These are phyloP conservation scores for Areca catechu DNA, from an alignment of 176 grass and related monocot genomes.

Conservation along the genomic window DNA sequence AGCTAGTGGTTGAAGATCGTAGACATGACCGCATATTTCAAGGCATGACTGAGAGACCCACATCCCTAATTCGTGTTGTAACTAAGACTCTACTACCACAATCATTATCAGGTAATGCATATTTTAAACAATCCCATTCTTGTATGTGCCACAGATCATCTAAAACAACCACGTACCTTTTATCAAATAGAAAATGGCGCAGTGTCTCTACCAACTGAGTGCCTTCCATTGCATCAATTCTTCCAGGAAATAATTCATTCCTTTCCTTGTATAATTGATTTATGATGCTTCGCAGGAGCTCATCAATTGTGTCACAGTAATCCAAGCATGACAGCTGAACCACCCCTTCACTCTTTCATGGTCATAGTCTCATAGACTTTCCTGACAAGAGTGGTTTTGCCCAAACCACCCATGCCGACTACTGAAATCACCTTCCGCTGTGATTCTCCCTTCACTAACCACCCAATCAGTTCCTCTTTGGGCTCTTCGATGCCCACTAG, in stretches of 20 bases:
- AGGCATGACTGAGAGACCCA: background rate
- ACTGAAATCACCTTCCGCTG: slow-evolving; percentile 24
- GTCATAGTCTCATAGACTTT: slow-evolving; percentile 30
- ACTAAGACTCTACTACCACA: slow-evolving; percentile 16
- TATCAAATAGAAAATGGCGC: slow-evolving; percentile 13
- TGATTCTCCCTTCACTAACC: slow-evolving; percentile 5
- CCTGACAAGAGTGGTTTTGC: slow-evolving; percentile 31
- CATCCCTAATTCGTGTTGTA: slow-evolving; percentile 18
- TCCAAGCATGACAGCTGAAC: slow-evolving; percentile 25
- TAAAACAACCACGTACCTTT: slow-evolving; percentile 27
- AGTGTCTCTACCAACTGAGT: slow-evolving; percentile 11
- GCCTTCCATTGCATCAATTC: slow-evolving; percentile 9
- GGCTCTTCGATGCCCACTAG: slow-evolving; percentile 18
- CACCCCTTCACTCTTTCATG: slow-evolving; percentile 17
- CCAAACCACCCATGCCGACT: slow-evolving; percentile 22
- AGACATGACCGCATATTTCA: background rate
- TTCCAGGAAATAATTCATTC: slow-evolving; percentile 14
- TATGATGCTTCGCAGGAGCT: slow-evolving; percentile 25
- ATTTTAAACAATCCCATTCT: slow-evolving; percentile 28
- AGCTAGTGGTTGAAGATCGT: slow-evolving; percentile 7
- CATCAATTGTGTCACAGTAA: slow-evolving; percentile 12
- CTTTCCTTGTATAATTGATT: slow-evolving; percentile 8
- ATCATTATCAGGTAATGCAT: slow-evolving; percentile 20
- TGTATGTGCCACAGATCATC: slow-evolving; percentile 27
- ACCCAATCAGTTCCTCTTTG: slow-evolving; percentile 5